phyloP scores from a whole-genome alignment of 1,284 basidiomycete species.

The Thelephora terrestris region DNA sequence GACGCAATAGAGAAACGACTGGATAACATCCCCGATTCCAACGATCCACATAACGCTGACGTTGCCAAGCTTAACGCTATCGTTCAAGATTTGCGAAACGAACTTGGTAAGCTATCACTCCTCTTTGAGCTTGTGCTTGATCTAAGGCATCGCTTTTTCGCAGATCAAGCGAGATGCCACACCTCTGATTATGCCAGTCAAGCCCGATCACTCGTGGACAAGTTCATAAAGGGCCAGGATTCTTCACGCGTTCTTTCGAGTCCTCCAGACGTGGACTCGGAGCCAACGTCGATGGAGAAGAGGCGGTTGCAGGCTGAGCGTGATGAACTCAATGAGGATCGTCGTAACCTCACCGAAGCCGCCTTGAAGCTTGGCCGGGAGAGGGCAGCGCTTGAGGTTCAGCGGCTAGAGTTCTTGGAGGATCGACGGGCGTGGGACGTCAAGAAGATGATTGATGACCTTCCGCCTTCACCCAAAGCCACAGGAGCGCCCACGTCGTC shows the following conservation, averaged over 20 bases:
- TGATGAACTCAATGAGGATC: slow-evolving; percentile 56
- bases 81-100: slow-evolving; percentile 38
- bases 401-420: slow-evolving; percentile 51
- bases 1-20: slow-evolving; percentile 11
- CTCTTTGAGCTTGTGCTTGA: not conserved
- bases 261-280: slow-evolving; percentile 33
- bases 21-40: not conserved
- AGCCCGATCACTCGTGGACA: slow-evolving; percentile 41
- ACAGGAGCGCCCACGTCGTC: slow-evolving; percentile 29
- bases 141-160: slow-evolving; percentile 4
- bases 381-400: slow-evolving; percentile 60
- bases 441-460: slow-evolving; percentile 47
- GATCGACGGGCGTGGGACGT: slow-evolving; percentile 60
- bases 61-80: slow-evolving; percentile 35
- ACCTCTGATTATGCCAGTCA: slow-evolving; percentile 21
- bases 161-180: slow-evolving; percentile 45
- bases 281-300: slow-evolving; percentile 27
- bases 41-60: slow-evolving; percentile 23
- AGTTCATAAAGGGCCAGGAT: slow-evolving; percentile 38
- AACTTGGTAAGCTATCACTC: slow-evolving; percentile 39
- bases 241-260: slow-evolving; percentile 42
- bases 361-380: slow-evolving; percentile 56
- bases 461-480: slow-evolving; percentile 49
- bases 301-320: slow-evolving; percentile 40
- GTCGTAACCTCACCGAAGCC: slow-evolving; percentile 54